Conservation (phyloP, 208 protist genomes). For the Trypanosoma brucei region DNA sequence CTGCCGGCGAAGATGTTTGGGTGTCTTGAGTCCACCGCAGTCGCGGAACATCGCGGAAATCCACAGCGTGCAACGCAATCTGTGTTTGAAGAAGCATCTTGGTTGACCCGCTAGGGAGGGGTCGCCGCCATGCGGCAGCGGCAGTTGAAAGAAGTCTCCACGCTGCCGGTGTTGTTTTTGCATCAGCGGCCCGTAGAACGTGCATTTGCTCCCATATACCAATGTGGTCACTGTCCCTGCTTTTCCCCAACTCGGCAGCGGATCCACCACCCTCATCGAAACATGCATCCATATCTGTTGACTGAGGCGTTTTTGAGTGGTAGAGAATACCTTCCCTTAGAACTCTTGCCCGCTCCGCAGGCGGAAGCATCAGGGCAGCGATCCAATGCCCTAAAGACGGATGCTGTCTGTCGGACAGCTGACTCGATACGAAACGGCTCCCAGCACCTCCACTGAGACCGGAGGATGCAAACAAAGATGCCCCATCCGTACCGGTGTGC, state of each 20-base stretch:
- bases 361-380: slow-evolving; percentile 5
- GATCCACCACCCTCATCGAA: background rate
- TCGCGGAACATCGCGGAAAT: slow-evolving; percentile 8
- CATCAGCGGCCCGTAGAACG: background rate
- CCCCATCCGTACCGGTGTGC: background rate
- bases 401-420: too few relatives aligned
- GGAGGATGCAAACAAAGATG: background rate
- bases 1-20: background rate
- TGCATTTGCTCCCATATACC: slow-evolving; percentile 22
- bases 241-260: background rate
- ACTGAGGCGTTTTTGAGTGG: background rate
- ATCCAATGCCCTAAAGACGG: slow-evolving; percentile 18
- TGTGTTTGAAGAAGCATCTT: slow-evolving; percentile 9
- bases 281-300: background rate
- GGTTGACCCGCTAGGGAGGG: background rate
- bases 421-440: too few relatives aligned
- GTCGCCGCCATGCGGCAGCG: background rate
- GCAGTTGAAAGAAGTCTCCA: background rate
- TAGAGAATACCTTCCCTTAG: background rate
- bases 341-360: slow-evolving; percentile 1
- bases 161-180: background rate
- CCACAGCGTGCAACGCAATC: slow-evolving; percentile 16
- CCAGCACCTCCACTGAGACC: background rate
- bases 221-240: slow-evolving; percentile 8
- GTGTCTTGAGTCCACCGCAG: slow-evolving; percentile 2